Conservation (phyloP, 1,139 yeast species). For the Suhomyces panamericanus region DNA sequence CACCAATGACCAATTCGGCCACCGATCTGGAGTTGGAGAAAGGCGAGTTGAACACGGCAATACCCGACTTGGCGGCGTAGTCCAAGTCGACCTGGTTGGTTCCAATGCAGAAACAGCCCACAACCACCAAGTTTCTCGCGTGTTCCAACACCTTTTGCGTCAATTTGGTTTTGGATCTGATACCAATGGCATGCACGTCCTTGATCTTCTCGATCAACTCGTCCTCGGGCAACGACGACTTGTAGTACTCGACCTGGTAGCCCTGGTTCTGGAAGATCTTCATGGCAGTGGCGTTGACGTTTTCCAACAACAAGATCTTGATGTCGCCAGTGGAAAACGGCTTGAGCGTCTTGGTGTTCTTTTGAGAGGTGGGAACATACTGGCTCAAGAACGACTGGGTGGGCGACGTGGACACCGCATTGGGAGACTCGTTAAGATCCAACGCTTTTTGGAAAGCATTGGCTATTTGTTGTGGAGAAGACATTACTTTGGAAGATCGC, state of each 20-base stretch:
- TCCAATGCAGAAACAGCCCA: conserved; percentile 99
- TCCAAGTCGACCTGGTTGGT: conserved; percentile 96
- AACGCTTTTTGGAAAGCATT: conserved; percentile 56
- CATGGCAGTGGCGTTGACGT: conserved; percentile 90
- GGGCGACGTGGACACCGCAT: conserved; percentile 79
- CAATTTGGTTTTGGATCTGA: conserved; percentile 92
- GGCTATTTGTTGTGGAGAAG: conserved; percentile 69
- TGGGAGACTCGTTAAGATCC: conserved; percentile 55
- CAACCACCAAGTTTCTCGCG: conserved; percentile 84
- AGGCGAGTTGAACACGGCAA: conserved; percentile 98
- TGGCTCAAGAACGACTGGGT: conserved; percentile 53
- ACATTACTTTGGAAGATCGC: conserved; percentile 36
- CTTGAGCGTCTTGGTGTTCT: conserved; percentile 68
- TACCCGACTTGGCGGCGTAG: conserved; percentile 88
- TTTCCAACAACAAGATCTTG: conserved; percentile 86
- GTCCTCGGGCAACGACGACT: conserved; percentile 85
- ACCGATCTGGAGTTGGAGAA: conserved; percentile 98
- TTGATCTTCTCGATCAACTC: conserved; percentile 92
- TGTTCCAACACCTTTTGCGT: conserved; percentile 75
- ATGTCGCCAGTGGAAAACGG: conserved; percentile 92
- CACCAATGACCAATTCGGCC: conserved; percentile 96
- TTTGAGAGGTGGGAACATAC: conserved; percentile 42
- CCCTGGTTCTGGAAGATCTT: conserved; percentile 85
- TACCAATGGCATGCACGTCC: conserved; percentile 95
- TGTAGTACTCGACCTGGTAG: conserved; percentile 93